phyloP scores from a whole-genome alignment of 1,284 basidiomycete genomes.

The Coniferiporia weirii region DNA sequence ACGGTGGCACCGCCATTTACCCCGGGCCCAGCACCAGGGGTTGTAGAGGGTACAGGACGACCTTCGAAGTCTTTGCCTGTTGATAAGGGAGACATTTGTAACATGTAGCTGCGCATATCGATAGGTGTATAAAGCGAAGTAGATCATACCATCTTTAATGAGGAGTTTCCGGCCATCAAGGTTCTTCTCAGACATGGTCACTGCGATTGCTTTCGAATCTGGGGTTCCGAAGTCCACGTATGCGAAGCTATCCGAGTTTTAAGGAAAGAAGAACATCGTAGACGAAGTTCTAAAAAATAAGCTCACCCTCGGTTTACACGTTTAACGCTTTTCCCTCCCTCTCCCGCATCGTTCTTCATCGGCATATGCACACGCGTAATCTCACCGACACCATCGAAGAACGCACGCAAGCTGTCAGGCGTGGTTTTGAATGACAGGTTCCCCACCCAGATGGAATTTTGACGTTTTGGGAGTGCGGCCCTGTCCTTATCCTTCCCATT shows the following conservation, averaged over 20 bases:
- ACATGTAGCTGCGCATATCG: constrained; percentile 15
- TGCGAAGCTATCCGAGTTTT: constrained; percentile 36
- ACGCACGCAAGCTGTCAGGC: constrained; percentile 58
- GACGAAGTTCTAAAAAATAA: neutral
- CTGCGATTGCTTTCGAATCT: constrained; percentile 70
- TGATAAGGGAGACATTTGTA: constrained; percentile 8
- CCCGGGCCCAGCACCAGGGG: constrained; percentile 26
- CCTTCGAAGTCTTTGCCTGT: constrained; percentile 71
- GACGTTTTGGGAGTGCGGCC: constrained; percentile 39
- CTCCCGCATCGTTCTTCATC: constrained; percentile 40
- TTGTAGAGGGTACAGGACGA: constrained; percentile 41
- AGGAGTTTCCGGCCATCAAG: constrained; percentile 85
- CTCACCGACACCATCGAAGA: constrained; percentile 71
- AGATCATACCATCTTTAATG: constrained; percentile 82
- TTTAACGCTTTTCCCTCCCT: constrained; percentile 28
- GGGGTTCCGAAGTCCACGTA: constrained; percentile 89
- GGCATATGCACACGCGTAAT: constrained; percentile 75
- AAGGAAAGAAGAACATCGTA: neutral
- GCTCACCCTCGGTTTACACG: constrained; percentile 65
- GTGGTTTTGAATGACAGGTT: constrained; percentile 93
- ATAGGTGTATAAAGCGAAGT: constrained; percentile 21
- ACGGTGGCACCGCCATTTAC: constrained; percentile 26
- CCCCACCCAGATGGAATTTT: constrained; percentile 92
- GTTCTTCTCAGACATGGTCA: constrained; percentile 76
- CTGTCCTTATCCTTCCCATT: constrained; percentile 16